These are phyloP conservation scores for Amanita rubescens DNA, from an alignment of 768 basidiomycete species.

Conservation along the genomic window DNA sequence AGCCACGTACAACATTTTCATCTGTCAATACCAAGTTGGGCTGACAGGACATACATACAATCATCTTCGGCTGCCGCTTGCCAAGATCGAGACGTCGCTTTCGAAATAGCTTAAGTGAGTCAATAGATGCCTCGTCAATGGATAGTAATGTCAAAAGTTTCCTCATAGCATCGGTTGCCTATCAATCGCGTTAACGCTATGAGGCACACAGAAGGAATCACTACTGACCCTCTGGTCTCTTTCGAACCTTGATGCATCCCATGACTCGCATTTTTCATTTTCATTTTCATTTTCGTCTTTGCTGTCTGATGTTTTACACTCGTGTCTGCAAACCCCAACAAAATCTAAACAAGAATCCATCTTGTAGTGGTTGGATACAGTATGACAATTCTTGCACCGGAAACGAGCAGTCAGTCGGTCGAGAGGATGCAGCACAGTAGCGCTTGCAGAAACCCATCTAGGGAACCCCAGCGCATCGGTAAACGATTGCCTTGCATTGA, in stretches of 20 bases:
- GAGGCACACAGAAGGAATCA: background rate
- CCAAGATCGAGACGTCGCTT: no score
- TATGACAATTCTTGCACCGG: background rate
- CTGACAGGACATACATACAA: no score
- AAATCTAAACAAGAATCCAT: conserved; percentile 48
- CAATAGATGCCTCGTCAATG: no score
- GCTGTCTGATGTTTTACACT: conserved; percentile 31
- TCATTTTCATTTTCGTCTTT: conserved; percentile 22
- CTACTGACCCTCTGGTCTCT: conserved; percentile 46
- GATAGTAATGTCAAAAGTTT: no score
- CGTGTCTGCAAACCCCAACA: conserved; percentile 49
- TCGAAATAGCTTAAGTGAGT: no score
- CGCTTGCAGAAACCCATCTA: background rate
- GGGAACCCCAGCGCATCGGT: background rate
- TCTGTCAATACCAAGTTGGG: no score
- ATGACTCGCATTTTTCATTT: conserved; percentile 23
- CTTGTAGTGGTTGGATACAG: conserved; percentile 17
- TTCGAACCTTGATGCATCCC: conserved; percentile 47
- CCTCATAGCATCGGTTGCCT: no score
- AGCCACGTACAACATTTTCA: no score
- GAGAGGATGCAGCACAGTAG: background rate
- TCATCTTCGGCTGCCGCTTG: no score
- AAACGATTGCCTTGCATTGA: background rate
- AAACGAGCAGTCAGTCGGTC: background rate
- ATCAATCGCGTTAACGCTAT: no score